phyloP scores from a whole-genome alignment of 768 basidiomycete genomes.

The Calocybe cyanea region DNA sequence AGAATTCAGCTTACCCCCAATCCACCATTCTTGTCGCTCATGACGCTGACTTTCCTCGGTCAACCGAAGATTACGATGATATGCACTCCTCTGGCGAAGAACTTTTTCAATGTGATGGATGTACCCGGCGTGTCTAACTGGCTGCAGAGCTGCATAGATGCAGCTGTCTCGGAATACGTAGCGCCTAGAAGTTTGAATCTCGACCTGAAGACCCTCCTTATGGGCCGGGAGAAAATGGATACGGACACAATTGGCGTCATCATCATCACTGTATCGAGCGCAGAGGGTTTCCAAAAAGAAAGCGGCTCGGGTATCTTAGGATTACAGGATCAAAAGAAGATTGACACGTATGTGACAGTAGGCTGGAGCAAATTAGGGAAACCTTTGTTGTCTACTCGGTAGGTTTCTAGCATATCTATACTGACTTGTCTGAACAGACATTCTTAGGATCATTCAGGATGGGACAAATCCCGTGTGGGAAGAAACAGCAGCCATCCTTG shows the following conservation, averaged over 20 bases:
- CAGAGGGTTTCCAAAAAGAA: slow-evolving; percentile 43
- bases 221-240: slow-evolving; percentile 58
- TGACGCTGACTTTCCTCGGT: slow-evolving; percentile 63
- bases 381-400: slow-evolving; percentile 67
- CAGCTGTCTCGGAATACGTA: slow-evolving; percentile 57
- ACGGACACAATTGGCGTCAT: slow-evolving; percentile 65
- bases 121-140: slow-evolving; percentile 67
- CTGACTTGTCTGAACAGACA: background rate
- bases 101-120: slow-evolving; percentile 76
- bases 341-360: slow-evolving; percentile 59
- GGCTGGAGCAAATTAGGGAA: slow-evolving; percentile 63
- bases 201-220: slow-evolving; percentile 62
- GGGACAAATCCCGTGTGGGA: slow-evolving; percentile 67
- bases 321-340: slow-evolving; percentile 21
- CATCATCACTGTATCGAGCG: slow-evolving; percentile 60
- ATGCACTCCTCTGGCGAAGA: slow-evolving; percentile 58
- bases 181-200: slow-evolving; percentile 70
- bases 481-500: slow-evolving; percentile 60
- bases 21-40: slow-evolving; percentile 51
- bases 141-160: slow-evolving; percentile 63
- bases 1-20: slow-evolving; percentile 74
- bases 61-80: slow-evolving; percentile 63
- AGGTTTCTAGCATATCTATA: background rate
- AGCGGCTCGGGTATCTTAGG: slow-evolving; percentile 35
- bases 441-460: slow-evolving; percentile 51